These are phyloP conservation scores for Dentipellis fragilis DNA, from an alignment of 768 basidiomycete species.

Conservation along the genomic window DNA sequence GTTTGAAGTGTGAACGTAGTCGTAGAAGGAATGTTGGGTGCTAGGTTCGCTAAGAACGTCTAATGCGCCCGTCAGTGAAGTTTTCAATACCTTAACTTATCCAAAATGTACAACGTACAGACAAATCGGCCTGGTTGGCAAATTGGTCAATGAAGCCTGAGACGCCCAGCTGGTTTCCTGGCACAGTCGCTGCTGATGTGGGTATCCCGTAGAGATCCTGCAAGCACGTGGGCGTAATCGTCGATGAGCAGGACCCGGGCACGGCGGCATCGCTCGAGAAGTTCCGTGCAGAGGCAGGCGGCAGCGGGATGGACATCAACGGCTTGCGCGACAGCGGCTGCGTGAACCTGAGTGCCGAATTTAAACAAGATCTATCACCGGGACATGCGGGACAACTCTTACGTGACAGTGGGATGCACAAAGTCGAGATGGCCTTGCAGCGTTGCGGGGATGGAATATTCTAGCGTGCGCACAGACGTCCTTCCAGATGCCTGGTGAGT, in stretches of 20 bases:
- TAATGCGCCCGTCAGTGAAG: not conserved
- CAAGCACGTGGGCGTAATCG: constrained; percentile 15
- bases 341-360: constrained; percentile 1
- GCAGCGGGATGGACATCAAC: not conserved
- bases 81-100: not conserved
- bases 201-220: constrained; percentile 16
- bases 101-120: not conserved
- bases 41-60: constrained; percentile 7
- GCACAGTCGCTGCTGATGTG: constrained; percentile 1
- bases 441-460: constrained; percentile 12
- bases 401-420: constrained; percentile 13
- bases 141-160: constrained; percentile 14
- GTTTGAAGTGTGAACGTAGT: constrained; percentile 11
- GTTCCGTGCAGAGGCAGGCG: not conserved
- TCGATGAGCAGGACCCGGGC: not conserved
- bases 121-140: constrained; percentile 13
- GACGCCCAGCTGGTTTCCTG: constrained; percentile 11
- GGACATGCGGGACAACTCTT: not conserved
- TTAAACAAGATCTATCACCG: not conserved
- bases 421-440: constrained; percentile 11
- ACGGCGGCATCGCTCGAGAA: not conserved
- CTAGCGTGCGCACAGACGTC: constrained; percentile 11
- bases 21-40: constrained; percentile 6
- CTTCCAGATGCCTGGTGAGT: constrained; percentile 4
- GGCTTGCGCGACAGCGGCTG: not conserved